These are phyloP conservation scores for Litsea cubeba DNA, from an alignment of 164 flowering plant species.

Conservation along the genomic window DNA sequence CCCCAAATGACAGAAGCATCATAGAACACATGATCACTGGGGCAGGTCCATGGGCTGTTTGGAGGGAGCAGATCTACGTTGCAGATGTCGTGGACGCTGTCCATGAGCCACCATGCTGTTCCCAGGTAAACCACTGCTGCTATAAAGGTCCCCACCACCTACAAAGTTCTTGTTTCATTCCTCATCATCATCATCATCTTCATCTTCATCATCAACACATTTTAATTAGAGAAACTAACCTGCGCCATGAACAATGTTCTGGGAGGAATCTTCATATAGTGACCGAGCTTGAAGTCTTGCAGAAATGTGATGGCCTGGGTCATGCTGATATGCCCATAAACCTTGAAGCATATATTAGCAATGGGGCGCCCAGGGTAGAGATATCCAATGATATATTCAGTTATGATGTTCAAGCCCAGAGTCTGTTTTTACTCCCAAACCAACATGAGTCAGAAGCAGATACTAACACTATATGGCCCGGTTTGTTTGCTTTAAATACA, in stretches of 20 bases:
- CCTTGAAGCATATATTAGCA: conserved; percentile 92
- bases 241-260: conserved; percentile 91
- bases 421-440: conserved; percentile 22
- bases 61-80: conserved; percentile 30
- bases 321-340: conserved; percentile 86
- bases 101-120: conserved; percentile 93
- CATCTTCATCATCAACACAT: neutral
- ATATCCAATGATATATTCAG: conserved; percentile 81
- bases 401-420: conserved; percentile 76
- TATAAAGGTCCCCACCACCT: conserved; percentile 72
- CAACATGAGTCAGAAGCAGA: neutral
- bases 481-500: neutral
- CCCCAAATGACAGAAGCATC: conserved; percentile 94
- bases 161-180: conserved; percentile 6
- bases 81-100: conserved; percentile 54
- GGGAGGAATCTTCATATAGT: conserved; percentile 97
- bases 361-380: conserved; percentile 79
- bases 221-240: conserved; percentile 23
- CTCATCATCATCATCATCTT: neutral
- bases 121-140: conserved; percentile 54
- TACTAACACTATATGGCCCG: neutral
- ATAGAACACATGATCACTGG: conserved; percentile 60
- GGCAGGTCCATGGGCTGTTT: conserved; percentile 78
- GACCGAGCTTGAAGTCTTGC: conserved; percentile 91
- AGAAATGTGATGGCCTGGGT: conserved; percentile 74